phyloP scores from a whole-genome alignment of 345 rosid species.

The Citrus hindsii region DNA sequence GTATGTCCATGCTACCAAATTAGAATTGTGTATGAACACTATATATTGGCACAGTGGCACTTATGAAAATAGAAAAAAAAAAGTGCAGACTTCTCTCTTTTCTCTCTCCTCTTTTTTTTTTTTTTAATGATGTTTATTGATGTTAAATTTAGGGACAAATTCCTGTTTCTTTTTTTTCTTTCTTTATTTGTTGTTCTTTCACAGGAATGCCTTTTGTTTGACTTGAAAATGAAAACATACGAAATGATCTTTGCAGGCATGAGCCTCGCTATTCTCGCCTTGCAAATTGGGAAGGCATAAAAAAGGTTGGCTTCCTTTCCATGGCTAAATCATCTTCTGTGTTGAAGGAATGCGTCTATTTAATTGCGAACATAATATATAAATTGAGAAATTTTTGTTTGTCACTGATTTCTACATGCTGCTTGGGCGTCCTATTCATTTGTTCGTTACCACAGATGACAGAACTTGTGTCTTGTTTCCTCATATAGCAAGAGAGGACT shows the following conservation, averaged over 20 bases:
- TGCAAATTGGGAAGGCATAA: constrained; percentile 95
- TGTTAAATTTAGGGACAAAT: background rate
- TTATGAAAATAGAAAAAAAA: too few relatives aligned
- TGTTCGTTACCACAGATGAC: background rate
- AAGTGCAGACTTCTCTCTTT: too few relatives aligned
- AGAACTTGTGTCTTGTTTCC: background rate
- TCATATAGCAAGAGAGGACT: background rate
- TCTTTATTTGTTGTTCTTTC: background rate
- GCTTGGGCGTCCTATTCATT: background rate
- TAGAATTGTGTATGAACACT: too few relatives aligned
- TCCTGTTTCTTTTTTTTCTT: too few relatives aligned
- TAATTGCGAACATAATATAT: background rate
- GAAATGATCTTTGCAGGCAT: constrained; percentile 52
- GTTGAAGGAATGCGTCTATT: background rate
- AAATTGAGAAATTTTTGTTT: background rate
- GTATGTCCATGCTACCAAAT: constrained; percentile 44
- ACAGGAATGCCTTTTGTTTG: background rate
- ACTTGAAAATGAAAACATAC: constrained; percentile 7
- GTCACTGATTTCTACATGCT: background rate
- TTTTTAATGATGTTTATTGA: background rate
- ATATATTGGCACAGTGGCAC: too few relatives aligned
- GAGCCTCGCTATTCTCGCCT: constrained; percentile 83
- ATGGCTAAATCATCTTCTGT: constrained; percentile 4
- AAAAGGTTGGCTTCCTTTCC: constrained; percentile 48
- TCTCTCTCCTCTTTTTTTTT: too few relatives aligned